Base-by-base conservation (phyloP, 2,329 filamentous ascomycete genomes). In the Trichoderma sp. region DNA sequence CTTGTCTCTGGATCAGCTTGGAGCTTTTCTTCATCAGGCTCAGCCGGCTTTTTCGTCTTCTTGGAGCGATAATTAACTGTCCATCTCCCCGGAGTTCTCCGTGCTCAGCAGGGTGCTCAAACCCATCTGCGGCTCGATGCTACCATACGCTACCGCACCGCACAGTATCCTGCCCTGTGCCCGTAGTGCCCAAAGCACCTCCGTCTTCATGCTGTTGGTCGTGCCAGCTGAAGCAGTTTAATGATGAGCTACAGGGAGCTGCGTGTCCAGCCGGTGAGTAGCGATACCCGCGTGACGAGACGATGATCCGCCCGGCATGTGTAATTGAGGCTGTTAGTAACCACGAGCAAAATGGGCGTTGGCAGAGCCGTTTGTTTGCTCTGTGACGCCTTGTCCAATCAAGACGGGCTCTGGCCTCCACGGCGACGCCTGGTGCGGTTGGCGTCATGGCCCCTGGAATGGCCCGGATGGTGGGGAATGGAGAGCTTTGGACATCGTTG, bases 381-480 rank as follows among this genome's bases (percentile, higher is more conserved):
- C 25, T 19, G 3, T 22, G 15, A 39, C 17, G 45, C 22, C 22
- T 52, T 25, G 37, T 19, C 57, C 58, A 67, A 66, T 66, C 64
- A 66, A 50, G 34, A 15, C 54, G n/a, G 42, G 42, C 34, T 45
- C 45, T 39, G 35, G 64, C 15, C 42, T 37, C 32, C 54, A 27
- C 54, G 64, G 37, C 42, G 42, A 66, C 42, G 64, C 53, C 32
- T 66, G 42, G 50, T 64, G 60, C 54, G 39, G 45, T n/a, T 61
- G 58, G 54, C 54, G 35, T 35, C 42, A 37, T 27, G 42, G 29
- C 45, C 59, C 22, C 32, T 53, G 19, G 48, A 54, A 54, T 27
- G 64, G 57, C 57, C 53, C 64, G 42, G 29, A 60, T 8, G 42
- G 42, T 19, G 42, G 58, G 48, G 57, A 32, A 34, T 32, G 29